Conservation (phyloP, 2,329 filamentous ascomycete species). For the Trichoderma sp. region DNA sequence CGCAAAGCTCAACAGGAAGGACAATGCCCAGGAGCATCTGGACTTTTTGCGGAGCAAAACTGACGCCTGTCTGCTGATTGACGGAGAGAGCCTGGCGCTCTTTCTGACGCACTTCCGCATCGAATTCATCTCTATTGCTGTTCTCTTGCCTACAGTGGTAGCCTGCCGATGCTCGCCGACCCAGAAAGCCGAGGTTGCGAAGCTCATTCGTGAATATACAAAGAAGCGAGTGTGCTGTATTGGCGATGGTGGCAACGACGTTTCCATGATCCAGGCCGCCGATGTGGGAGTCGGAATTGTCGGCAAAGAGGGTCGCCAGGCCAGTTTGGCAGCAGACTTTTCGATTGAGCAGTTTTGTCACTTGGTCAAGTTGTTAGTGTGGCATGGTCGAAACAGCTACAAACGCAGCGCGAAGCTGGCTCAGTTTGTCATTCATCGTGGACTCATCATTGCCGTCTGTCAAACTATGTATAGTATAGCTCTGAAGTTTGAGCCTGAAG, state of each 20-base stretch:
- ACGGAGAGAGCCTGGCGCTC: slow-evolving; percentile 83
- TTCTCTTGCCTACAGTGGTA: slow-evolving; percentile 85
- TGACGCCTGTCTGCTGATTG: slow-evolving; percentile 84
- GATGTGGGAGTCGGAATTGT: slow-evolving; percentile 98
- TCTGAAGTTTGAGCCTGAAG: slow-evolving; percentile 86
- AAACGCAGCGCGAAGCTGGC: slow-evolving; percentile 93
- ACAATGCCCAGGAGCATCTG: slow-evolving; percentile 81
- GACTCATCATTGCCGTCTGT: slow-evolving; percentile 90
- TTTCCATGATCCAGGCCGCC: slow-evolving; percentile 98
- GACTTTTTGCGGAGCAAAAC: slow-evolving; percentile 86
- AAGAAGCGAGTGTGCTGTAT: slow-evolving; percentile 97
- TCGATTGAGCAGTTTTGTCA: slow-evolving; percentile 95
- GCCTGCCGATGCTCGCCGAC: slow-evolving; percentile 96
- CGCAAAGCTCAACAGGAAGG: slow-evolving; percentile 76
- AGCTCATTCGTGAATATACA: slow-evolving; percentile 84
- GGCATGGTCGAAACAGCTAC: slow-evolving; percentile 97
- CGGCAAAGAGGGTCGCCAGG: slow-evolving; percentile 94
- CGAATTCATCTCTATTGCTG: slow-evolving; percentile 85
- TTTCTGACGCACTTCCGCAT: slow-evolving; percentile 79
- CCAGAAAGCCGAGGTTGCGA: slow-evolving; percentile 92
- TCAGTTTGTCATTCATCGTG: slow-evolving; percentile 97
- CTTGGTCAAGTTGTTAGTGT: slow-evolving; percentile 93
- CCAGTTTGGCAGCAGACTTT: slow-evolving; percentile 92
- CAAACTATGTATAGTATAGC: slow-evolving; percentile 98
- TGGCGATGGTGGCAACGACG: slow-evolving; percentile 96